phyloP scores from a whole-genome alignment of 2,329 filamentous ascomycete species.

The Aspergillus arachidicola region DNA sequence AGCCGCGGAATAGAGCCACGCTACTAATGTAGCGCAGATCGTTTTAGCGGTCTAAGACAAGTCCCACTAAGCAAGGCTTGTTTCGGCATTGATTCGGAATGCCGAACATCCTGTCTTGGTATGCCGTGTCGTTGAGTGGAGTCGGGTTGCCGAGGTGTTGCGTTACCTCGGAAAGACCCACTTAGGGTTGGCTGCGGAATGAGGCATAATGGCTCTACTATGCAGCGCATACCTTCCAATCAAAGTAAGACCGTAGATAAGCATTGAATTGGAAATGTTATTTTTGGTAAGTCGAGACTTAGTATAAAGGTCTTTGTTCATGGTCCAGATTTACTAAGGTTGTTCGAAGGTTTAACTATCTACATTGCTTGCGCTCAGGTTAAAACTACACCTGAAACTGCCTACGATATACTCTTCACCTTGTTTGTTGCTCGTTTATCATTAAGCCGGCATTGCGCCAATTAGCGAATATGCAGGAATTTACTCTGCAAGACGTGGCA shows the following conservation, averaged over 20 bases:
- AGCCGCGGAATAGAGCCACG: background rate
- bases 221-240: background rate
- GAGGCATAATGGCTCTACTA: background rate
- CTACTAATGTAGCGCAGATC: background rate
- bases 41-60: background rate
- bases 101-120: background rate
- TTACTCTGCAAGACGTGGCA: slow-evolving; percentile 43
- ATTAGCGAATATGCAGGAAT: slow-evolving; percentile 20
- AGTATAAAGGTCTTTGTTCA: background rate
- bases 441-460: background rate
- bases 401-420: background rate
- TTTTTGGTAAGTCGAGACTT: background rate
- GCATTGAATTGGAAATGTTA: background rate
- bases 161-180: background rate
- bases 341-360: background rate
- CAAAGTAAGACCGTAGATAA: background rate
- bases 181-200: background rate
- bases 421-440: background rate
- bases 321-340: background rate
- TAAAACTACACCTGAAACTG: background rate
- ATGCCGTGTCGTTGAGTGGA: background rate
- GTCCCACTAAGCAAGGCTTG: background rate
- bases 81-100: background rate
- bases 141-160: background rate
- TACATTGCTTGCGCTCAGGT: background rate